Percentiles rank a stretch among this genome's conserved stretches.
Evolutionary conservation across 345 rosid species (phyloP).

Genomic region (Pistacia integerrima): DNA sequence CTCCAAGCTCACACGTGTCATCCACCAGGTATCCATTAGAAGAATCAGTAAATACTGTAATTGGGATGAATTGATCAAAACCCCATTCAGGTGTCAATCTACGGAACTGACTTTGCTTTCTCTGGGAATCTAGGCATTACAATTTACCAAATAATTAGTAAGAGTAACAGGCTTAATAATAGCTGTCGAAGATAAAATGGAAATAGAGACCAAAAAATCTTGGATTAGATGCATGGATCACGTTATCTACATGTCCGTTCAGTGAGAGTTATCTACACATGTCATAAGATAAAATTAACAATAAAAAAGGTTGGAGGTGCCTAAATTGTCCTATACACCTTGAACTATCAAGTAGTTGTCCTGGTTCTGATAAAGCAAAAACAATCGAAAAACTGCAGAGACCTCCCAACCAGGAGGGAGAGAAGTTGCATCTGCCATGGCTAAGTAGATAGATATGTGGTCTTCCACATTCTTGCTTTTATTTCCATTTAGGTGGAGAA

Average conservation of each 20-base stretch:
- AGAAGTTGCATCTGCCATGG: conserved; percentile 43
- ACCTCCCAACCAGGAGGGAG: conserved; percentile 54
- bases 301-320: neutral
- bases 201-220: neutral
- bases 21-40: conserved; percentile 42
- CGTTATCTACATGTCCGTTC: too few relatives aligned
- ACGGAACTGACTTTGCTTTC: conserved; percentile 39
- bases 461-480: conserved; percentile 55
- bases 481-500: conserved; percentile 66
- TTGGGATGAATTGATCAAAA: conserved; percentile 36
- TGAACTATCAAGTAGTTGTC: conserved; percentile 35
- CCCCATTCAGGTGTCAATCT: conserved; percentile 41
- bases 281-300: neutral
- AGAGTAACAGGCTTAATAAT: neutral
- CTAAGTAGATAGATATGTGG: conserved; percentile 55
- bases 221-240: too few relatives aligned
- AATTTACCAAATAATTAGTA: conserved; percentile 4
- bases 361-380: conserved; percentile 47
- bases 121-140: conserved; percentile 32
- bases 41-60: conserved; percentile 24
- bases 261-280: too few relatives aligned
- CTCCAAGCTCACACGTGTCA: conserved; percentile 44
- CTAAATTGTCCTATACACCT: conserved; percentile 22
- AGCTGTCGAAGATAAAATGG: neutral
- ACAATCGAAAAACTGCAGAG: conserved; percentile 45